Evolutionary conservation across 2,329 filamentous ascomycete species (phyloP).

Genomic region (Sporothrix brasiliensis): DNA sequence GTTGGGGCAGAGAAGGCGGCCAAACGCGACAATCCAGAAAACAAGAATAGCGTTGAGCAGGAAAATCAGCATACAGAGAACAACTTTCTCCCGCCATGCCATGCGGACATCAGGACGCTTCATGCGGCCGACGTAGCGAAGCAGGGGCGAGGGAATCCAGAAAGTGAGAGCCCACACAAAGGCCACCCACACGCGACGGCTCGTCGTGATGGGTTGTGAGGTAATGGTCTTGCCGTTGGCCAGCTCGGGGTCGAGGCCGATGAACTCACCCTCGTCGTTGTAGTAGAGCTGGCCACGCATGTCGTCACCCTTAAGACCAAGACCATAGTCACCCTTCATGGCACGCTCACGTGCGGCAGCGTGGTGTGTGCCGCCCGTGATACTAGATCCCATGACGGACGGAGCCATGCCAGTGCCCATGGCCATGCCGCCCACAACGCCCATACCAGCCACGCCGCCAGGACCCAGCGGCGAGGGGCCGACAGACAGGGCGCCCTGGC

Average conservation of each 20-base stretch:
- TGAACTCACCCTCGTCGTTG: constrained; percentile 67
- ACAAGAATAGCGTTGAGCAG: constrained; percentile 79
- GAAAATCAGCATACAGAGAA: constrained; percentile 77
- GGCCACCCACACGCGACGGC: constrained; percentile 76
- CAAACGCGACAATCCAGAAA: constrained; percentile 91
- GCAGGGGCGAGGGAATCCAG: constrained; percentile 86
- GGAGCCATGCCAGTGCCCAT: constrained; percentile 57
- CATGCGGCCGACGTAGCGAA: constrained; percentile 88
- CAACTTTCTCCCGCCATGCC: constrained; percentile 95
- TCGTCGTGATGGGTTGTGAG: constrained; percentile 63
- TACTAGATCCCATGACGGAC: constrained; percentile 39
- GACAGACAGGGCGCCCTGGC: constrained; percentile 54
- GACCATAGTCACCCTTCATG: constrained; percentile 77
- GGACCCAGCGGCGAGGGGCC: constrained; percentile 44
- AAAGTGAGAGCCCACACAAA: constrained; percentile 87
- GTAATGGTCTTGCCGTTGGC: constrained; percentile 76
- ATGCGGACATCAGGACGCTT: constrained; percentile 94
- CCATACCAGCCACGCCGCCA: constrained; percentile 31
- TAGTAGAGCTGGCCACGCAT: constrained; percentile 75
- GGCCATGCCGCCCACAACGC: constrained; percentile 47
- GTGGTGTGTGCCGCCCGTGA: constrained; percentile 44
- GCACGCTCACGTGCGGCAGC: constrained; percentile 46
- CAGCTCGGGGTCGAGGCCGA: constrained; percentile 75
- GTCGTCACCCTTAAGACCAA: constrained; percentile 82
- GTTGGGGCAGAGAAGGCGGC: constrained; percentile 83